phyloP scores from a whole-genome alignment of 305 asterid species.

The Fraxinus floribunda region DNA sequence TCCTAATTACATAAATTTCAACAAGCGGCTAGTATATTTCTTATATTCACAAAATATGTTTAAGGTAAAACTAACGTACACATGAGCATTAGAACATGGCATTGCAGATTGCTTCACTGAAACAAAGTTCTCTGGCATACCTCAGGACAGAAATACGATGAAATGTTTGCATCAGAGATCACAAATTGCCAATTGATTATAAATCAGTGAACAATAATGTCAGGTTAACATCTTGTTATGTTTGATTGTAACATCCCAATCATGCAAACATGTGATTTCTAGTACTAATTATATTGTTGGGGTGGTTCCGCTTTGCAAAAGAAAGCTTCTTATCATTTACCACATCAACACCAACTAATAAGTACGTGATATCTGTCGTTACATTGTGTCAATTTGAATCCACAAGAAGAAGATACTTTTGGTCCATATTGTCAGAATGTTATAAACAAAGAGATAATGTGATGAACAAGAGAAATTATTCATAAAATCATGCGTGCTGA shows the following conservation, averaged over 20 bases:
- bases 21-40: not conserved
- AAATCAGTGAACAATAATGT: not conserved
- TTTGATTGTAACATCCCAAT: not conserved
- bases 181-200: not conserved
- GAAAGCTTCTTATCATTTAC: not conserved
- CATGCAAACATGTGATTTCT: not conserved
- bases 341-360: not conserved
- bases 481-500: not conserved
- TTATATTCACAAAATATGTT: not conserved
- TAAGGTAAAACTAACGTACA: not conserved
- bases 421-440: not conserved
- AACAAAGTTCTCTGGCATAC: not conserved
- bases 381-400: not conserved
- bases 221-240: not conserved
- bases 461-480: not conserved
- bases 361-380: not conserved
- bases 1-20: not conserved
- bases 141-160: not conserved
- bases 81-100: not conserved
- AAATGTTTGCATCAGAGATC: not conserved
- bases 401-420: not conserved
- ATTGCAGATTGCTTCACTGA: not conserved
- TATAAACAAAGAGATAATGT: not conserved
- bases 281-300: not conserved
- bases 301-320: not conserved